Percentiles rank a stretch among this genome's conserved stretches.
These are phyloP conservation scores for Monosporascus sp. DNA, from an alignment of 2,329 filamentous ascomycete species.

Conservation along the genomic window DNA sequence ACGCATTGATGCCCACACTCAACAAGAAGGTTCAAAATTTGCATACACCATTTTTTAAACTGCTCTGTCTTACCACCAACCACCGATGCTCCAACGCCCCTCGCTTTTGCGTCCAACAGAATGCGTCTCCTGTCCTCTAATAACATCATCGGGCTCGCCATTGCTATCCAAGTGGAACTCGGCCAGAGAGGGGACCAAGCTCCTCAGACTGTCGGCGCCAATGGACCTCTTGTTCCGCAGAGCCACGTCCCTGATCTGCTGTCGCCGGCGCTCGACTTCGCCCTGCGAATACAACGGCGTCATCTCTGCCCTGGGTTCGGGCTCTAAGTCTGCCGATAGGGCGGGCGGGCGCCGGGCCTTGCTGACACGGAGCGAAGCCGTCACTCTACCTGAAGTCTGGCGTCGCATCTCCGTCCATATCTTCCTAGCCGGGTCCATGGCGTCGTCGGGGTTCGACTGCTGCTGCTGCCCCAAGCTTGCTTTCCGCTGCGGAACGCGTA, in stretches of 20 bases:
- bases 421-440: slow-evolving; percentile 19
- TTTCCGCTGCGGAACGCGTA: slow-evolving; percentile 10
- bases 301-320: neutral
- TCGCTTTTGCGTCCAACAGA: slow-evolving; percentile 11
- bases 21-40: neutral
- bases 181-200: slow-evolving; percentile 22
- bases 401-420: slow-evolving; percentile 27
- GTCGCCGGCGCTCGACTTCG: slow-evolving; percentile 15
- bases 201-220: slow-evolving; percentile 24
- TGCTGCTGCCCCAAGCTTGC: slow-evolving; percentile 5
- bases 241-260: slow-evolving; percentile 19
- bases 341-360: slow-evolving; percentile 9
- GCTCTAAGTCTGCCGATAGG: neutral
- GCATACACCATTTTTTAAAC: neutral
- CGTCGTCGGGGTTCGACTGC: slow-evolving; percentile 9
- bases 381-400: slow-evolving; percentile 13
- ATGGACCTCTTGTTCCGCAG: slow-evolving; percentile 24
- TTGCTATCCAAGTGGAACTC: slow-evolving; percentile 11
- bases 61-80: slow-evolving; percentile 19
- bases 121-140: slow-evolving; percentile 7
- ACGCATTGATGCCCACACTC: neutral
- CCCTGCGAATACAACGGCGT: slow-evolving; percentile 3
- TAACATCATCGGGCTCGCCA: slow-evolving; percentile 5
- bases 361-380: slow-evolving; percentile 8
- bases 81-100: slow-evolving; percentile 21